Evolutionary conservation across 257 asterid genomes (phyloP).

Genomic region (Leptodermis oblonga): DNA sequence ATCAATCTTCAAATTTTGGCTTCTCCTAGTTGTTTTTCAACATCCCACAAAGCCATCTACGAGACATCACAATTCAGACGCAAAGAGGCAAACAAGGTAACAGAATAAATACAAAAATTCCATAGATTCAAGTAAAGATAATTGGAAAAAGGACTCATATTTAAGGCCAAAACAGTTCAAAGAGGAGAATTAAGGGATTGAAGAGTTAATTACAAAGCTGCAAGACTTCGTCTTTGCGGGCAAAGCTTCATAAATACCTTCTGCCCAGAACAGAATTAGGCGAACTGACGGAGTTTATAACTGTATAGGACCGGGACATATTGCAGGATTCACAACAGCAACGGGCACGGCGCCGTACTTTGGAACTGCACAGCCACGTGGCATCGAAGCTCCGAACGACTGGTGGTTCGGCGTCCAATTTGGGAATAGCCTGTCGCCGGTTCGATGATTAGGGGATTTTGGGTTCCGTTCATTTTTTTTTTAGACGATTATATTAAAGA

Average conservation of each 20-base stretch:
- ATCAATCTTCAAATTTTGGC: neutral
- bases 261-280: neutral
- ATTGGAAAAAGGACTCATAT: neutral
- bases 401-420: too few relatives aligned
- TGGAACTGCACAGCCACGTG: too few relatives aligned
- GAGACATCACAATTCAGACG: constrained; percentile 2
- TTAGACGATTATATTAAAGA: too few relatives aligned
- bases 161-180: neutral
- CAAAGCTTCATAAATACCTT: constrained; percentile 14
- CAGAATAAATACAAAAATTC: neutral
- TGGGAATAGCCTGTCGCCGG: too few relatives aligned
- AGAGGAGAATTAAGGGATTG: neutral
- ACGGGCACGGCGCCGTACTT: too few relatives aligned
- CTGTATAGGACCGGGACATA: too few relatives aligned
- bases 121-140: neutral
- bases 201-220: constrained; percentile 18
- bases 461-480: too few relatives aligned
- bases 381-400: too few relatives aligned
- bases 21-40: neutral
- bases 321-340: too few relatives aligned
- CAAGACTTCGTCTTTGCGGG: constrained; percentile 25
- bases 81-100: neutral
- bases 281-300: too few relatives aligned
- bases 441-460: too few relatives aligned
- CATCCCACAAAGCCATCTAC: neutral